phyloP scores from a whole-genome alignment of 768 basidiomycete species.

The Hysterangium stoloniferum region DNA sequence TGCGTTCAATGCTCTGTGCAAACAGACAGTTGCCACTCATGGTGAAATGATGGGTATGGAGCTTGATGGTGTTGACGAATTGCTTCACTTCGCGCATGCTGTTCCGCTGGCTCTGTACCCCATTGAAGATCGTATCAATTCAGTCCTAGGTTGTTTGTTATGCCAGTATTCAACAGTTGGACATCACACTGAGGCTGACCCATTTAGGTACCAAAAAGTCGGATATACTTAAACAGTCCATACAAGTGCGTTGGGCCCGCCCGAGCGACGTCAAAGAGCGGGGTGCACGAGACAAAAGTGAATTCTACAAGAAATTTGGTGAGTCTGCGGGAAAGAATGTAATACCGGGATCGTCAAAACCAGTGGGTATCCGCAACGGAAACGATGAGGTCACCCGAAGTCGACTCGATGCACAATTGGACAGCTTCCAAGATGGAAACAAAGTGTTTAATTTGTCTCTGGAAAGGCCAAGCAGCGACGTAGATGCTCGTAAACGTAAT shows the following conservation, averaged over 20 bases:
- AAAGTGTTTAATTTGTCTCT: neutral
- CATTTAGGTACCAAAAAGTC: constrained; percentile 30
- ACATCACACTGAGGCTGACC: neutral
- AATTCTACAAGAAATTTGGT: constrained; percentile 77
- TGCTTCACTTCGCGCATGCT: constrained; percentile 54
- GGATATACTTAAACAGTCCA: constrained; percentile 54
- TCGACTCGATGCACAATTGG: constrained; percentile 15
- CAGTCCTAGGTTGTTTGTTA: constrained; percentile 42
- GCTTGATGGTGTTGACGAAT: constrained; percentile 39
- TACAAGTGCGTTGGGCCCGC: constrained; percentile 73
- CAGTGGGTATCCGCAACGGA: constrained; percentile 13
- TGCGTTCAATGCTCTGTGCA: constrained; percentile 7
- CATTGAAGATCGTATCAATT: constrained; percentile 67
- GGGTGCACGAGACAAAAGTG: constrained; percentile 62
- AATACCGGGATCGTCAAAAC: constrained; percentile 29
- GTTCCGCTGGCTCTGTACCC: constrained; percentile 75
- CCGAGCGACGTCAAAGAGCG: constrained; percentile 68
- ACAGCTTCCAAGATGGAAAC: constrained; percentile 3
- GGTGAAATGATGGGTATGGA: constrained; percentile 31
- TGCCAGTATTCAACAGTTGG: neutral
- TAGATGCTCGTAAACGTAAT: neutral
- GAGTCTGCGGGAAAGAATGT: constrained; percentile 52
- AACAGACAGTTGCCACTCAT: constrained; percentile 40
- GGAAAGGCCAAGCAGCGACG: neutral
- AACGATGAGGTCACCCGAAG: constrained; percentile 12